phyloP scores from a whole-genome alignment of 2,329 filamentous ascomycete genomes.

The Talaromyces rugulosus region DNA sequence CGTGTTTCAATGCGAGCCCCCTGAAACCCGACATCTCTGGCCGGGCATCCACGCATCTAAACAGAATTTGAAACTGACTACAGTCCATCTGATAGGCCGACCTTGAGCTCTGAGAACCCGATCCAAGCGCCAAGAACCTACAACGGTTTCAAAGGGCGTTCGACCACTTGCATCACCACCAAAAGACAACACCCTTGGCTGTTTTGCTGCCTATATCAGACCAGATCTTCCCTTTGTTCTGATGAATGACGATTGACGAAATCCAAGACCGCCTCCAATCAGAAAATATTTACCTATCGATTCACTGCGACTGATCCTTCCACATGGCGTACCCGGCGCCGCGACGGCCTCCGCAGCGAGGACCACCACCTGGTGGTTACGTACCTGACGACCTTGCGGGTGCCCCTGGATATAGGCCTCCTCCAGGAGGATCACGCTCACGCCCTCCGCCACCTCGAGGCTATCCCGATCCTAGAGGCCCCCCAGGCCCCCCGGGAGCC shows the following conservation, averaged over 20 bases:
- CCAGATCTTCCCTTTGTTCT: not conserved
- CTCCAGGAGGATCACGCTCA: conserved; percentile 2
- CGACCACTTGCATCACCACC: not conserved
- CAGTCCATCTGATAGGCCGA: not conserved
- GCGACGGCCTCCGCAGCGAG: conserved; percentile 25
- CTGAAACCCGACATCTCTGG: not conserved
- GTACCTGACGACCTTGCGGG: conserved; percentile 17
- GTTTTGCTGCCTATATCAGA: not conserved
- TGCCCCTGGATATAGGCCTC: conserved; percentile 7
- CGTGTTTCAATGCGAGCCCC: not conserved
- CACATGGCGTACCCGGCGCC: conserved; percentile 36
- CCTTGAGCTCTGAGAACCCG: not conserved
- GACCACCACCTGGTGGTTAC: conserved; percentile 16
- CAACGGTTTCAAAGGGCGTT: not conserved
- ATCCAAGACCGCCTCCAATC: not conserved
- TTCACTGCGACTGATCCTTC: not conserved
- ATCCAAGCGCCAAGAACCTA: not conserved
- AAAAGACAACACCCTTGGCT: not conserved
- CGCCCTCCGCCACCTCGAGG: conserved; percentile 10
- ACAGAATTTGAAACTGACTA: not conserved
- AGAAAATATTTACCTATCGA: not conserved
- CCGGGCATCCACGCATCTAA: not conserved
- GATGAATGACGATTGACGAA: conserved; percentile 9
- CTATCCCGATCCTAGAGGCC: conserved; percentile 6
- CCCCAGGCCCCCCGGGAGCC: not conserved